Percentiles rank a stretch among this genome's conserved stretches.
Conservation (phyloP, 2,329 filamentous ascomycete genomes). For the Dendrostoma leiphaemia region DNA sequence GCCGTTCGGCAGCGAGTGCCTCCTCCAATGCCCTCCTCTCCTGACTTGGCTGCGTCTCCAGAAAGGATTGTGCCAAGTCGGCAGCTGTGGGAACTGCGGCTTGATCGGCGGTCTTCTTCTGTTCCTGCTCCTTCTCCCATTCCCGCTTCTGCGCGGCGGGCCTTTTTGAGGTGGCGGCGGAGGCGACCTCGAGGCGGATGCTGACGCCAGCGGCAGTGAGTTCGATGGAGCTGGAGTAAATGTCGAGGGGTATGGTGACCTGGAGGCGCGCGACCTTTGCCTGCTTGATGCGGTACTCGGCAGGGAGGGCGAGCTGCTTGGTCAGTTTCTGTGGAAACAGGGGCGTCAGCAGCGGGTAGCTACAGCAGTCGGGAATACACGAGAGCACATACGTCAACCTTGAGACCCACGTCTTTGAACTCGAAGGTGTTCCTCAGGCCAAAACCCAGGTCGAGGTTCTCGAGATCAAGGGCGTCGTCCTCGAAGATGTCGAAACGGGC, state of each 20-base stretch:
- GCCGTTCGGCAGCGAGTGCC: conserved; percentile 61
- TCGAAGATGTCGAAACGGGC: conserved; percentile 84
- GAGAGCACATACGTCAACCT: conserved; percentile 61
- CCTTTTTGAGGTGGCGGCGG: conserved; percentile 33
- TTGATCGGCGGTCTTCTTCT: conserved; percentile 25
- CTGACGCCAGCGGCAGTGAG: conserved; percentile 82
- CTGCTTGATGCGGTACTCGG: conserved; percentile 66
- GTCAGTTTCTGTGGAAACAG: conserved; percentile 68
- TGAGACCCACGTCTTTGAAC: conserved; percentile 81
- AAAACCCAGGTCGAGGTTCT: conserved; percentile 79
- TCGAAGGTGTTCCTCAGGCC: conserved; percentile 82
- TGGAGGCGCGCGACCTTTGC: conserved; percentile 75
- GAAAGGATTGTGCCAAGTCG: conserved; percentile 74
- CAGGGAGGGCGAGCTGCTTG: conserved; percentile 69
- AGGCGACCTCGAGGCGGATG: conserved; percentile 59
- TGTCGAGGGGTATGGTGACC: conserved; percentile 82
- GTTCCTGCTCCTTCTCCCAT: conserved; percentile 22
- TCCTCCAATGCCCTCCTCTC: conserved; percentile 69
- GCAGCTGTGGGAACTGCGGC: conserved; percentile 63
- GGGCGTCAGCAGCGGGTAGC: neutral
- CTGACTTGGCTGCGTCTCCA: conserved; percentile 66
- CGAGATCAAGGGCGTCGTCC: conserved; percentile 79
- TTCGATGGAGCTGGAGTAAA: conserved; percentile 79
- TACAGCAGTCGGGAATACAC: neutral
- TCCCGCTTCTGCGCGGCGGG: conserved; percentile 14